Base-by-base conservation (phyloP, 1,284 basidiomycete species). In the Irpex sp. region DNA sequence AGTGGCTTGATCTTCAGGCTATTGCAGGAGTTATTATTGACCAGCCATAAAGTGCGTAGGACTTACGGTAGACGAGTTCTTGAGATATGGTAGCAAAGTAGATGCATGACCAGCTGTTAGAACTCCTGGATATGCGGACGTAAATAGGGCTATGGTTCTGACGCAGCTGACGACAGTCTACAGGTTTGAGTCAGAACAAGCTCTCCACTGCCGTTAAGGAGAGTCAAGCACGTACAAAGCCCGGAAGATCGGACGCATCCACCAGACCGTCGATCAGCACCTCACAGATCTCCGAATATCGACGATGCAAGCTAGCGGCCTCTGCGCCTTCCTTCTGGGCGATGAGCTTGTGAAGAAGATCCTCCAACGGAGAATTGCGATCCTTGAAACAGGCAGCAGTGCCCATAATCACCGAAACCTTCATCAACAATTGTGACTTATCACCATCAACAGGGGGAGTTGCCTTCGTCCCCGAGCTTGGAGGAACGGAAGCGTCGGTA, bases 211-310 rank as follows among this genome's bases (percentile, higher is more conserved):
- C 89, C 71, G 7, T 33, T 33, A 6, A 33, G 28, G 28, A 33
- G 28, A 45, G 7, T 14, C n/a, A 45, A n/a, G n/a, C 16, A 45
- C 39, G 39, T 68, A 92, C 90, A 66, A 92, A 92, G 51, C 85
- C 88, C 54, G 89, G 87, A 19, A 88, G 74, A 67, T 88, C 87
- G 5, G 88, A 85, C 0, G 89, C 90, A 74, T 96, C 95, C 4
- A 96, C 91, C 16, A 98, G 78, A 12, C 87, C 86, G 70, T 94
- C 91, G 58, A 98, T 93, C 65, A 98, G 75, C 0, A 83, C 82
- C 68, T 95, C 92, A 65, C 90, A 93, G 33, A 96, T 86, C 65
- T 90, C 86, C 0, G 81, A 77, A 72, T 93, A 90, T 18, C 84
- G 85, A 5, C 76, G 73, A 63, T 88, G 86, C 19, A 93, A 74